These are phyloP conservation scores for Rhododendron ovatum DNA, from an alignment of 148 eudicot genomes.

Conservation along the genomic window DNA sequence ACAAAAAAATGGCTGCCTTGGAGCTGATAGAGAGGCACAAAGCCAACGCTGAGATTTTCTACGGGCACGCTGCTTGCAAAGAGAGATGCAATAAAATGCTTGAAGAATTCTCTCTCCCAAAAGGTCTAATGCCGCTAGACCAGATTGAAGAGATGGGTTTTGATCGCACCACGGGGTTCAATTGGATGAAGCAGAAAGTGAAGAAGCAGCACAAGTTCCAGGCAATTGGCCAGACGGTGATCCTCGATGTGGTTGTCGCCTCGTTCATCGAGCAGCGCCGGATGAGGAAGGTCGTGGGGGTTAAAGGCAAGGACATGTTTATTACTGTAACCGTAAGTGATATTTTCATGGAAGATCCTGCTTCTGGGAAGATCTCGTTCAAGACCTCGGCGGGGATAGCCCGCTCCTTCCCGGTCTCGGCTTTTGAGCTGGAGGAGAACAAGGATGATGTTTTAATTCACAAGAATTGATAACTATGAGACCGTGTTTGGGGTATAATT, in stretches of 20 bases:
- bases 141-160: conserved; percentile 33
- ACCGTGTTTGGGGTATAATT: neutral
- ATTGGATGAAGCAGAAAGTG: conserved; percentile 33
- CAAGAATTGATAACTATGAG: neutral
- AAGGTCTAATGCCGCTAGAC: conserved; percentile 31
- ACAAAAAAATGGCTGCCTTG: neutral
- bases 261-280: conserved; percentile 27
- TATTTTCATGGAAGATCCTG: conserved; percentile 25
- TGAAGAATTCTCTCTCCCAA: conserved; percentile 25
- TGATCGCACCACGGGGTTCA: conserved; percentile 28
- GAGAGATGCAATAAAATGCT: conserved; percentile 27
- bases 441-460: neutral
- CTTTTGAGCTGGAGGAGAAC: conserved; percentile 31
- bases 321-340: conserved; percentile 27
- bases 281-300: conserved; percentile 32
- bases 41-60: conserved; percentile 23
- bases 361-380: conserved; percentile 32
- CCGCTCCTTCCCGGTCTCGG: conserved; percentile 25
- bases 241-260: conserved; percentile 28
- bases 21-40: conserved; percentile 21
- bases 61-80: conserved; percentile 15
- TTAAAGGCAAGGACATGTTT: conserved; percentile 35
- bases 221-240: conserved; percentile 19
- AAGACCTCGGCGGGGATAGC: conserved; percentile 21
- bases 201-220: conserved; percentile 21